Base-by-base conservation (phyloP, 2,329 filamentous ascomycete genomes). In the Trichoderma atroviride region DNA sequence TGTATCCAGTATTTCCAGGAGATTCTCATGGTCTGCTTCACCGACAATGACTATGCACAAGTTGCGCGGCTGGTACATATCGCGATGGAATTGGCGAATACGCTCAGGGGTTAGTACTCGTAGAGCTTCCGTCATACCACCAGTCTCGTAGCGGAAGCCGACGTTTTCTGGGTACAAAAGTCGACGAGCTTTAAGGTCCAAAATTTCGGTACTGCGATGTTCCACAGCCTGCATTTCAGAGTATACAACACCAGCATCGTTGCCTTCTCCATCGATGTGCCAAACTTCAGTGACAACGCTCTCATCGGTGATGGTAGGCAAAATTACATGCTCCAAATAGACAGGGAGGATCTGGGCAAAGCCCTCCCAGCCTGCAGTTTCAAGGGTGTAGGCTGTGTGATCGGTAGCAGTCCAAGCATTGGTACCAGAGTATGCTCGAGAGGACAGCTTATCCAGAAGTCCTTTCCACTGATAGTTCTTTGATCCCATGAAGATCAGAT, bases 51-150 rank as follows among this genome's bases (percentile, higher is more conserved):
- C 88, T 33, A 99, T 83, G 72, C 94, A 96, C 70, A 99, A 83
- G 76, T 99, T 99, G 78, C 94, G 95, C 3, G 96, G 96, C 78
- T 98, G 95, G 77, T 99, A 99, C 95, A 99, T 98, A 72, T 94
- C 92, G 71, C 90, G 90, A 79, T 99, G 96, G 76, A 98, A 99
- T 70, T 91, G 89, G n/a, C 96, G 90, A 73, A 99, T 99, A 50
- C 94, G 90, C 64, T 97, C 92, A 1, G 94, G 89, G 0, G 93
- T 96, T 58, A 99, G 83, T 3, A 94, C 89, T 53, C 96, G 90
- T 61, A 99, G 85, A 40, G 94, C 91, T 75, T 97, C 93, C 83
- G 96, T 96, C 91, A 97, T 93, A 16, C 96, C 96, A 14, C 96
- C 96, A n/a, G 96, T 99, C 81, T 99, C 96, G 74, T 97, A 98